Conservation (phyloP, 2,329 filamentous ascomycete species). For the Cyanodermella asteris region DNA sequence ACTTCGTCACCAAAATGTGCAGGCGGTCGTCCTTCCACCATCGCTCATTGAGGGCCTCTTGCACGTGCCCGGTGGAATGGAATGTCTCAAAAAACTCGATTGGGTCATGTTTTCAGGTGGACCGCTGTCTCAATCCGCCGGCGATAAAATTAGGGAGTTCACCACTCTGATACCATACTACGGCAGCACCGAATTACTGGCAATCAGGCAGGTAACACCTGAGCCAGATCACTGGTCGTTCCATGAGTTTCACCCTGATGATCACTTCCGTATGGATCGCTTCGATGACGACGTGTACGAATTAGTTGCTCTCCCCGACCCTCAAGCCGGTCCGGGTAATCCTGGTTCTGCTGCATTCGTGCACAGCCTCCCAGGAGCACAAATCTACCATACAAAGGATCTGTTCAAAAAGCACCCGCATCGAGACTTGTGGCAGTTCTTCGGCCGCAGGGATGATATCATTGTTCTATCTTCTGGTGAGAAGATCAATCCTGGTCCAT, state of each 20-base stretch:
- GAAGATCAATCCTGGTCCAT: slow-evolving; percentile 11
- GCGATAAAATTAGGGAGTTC: slow-evolving; percentile 3
- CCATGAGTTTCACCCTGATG: slow-evolving; percentile 13
- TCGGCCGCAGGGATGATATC: slow-evolving; percentile 15
- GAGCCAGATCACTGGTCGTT: slow-evolving; percentile 9
- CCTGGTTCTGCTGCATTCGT: slow-evolving; percentile 11
- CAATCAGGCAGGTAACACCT: too few relatives aligned
- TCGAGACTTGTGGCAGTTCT: slow-evolving; percentile 9
- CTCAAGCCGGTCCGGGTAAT: slow-evolving; percentile 3
- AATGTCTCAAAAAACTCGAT: slow-evolving; percentile 2
- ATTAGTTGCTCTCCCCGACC: slow-evolving; percentile 10
- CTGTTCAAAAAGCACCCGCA: slow-evolving; percentile 12
- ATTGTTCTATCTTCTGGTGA: slow-evolving; percentile 14
- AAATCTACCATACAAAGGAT: slow-evolving; percentile 15
- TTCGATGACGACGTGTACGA: slow-evolving; percentile 11
- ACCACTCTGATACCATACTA: too few relatives aligned
- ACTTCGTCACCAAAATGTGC: too few relatives aligned
- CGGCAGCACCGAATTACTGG: too few relatives aligned
- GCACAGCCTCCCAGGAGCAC: slow-evolving; percentile 11
- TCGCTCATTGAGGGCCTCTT: slow-evolving; percentile 5
- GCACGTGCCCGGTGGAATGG: slow-evolving; percentile 3
- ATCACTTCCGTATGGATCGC: slow-evolving; percentile 2
- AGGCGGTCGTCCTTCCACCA: too few relatives aligned
- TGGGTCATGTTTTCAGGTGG: slow-evolving; percentile 6
- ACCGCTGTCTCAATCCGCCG: slow-evolving; percentile 3